A percentile compares a stretch with the other conserved stretches of the same genome.
Evolutionary conservation across 257 asterid species (phyloP).

Genomic region (Penstemon davidsonii): DNA sequence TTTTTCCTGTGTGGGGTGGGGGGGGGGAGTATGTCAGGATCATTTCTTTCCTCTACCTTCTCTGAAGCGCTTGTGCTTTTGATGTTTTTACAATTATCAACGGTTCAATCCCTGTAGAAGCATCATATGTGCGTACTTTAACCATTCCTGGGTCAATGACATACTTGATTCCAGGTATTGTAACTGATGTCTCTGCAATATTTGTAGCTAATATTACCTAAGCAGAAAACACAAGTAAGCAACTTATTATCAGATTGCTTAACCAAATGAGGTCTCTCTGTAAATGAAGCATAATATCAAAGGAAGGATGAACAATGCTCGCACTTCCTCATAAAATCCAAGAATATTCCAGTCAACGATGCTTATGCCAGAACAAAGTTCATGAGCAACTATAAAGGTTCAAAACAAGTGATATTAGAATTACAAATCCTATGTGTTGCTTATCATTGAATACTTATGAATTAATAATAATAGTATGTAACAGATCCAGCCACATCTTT

Average conservation of each 20-base stretch:
- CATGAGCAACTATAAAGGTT: background rate
- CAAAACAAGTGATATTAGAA: background rate
- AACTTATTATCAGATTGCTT: constrained; percentile 25
- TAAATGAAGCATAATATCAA: constrained; percentile 10
- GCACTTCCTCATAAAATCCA: constrained; percentile 6
- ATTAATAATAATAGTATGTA: background rate
- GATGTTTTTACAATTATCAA: constrained; percentile 85
- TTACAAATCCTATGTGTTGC: background rate
- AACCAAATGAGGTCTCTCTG: constrained; percentile 10
- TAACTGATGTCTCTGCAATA: constrained; percentile 97
- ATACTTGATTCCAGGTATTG: constrained; percentile 97
- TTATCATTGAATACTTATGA: background rate
- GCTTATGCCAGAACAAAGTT: constrained; percentile 10
- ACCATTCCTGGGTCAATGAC: constrained; percentile 98
- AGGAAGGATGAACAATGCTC: constrained; percentile 21
- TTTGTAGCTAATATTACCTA: constrained; percentile 94
- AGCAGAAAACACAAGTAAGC: constrained; percentile 30
- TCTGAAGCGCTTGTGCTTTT: constrained; percentile 95
- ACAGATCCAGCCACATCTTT: background rate
- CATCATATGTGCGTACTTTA: constrained; percentile 85
- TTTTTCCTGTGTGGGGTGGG: background rate
- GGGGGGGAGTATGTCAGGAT: constrained; percentile 5
- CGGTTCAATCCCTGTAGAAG: constrained; percentile 83
- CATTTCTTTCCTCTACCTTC: constrained; percentile 57
- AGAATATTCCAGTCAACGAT: no score